Conservation (phyloP, 164 flowering plant genomes). For the Stephania japonica region DNA sequence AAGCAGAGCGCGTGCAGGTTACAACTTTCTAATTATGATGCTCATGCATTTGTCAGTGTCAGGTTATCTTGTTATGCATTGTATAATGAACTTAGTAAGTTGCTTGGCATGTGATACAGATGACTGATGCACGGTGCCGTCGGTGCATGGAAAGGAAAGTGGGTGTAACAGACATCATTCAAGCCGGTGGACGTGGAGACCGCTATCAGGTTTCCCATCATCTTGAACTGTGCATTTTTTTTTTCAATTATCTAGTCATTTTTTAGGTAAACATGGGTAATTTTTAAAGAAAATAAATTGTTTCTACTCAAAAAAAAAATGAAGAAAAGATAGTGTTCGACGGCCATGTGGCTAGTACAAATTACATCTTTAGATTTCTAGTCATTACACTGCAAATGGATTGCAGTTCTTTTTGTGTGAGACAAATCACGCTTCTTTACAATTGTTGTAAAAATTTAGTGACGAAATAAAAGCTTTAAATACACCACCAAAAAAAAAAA, state of each 20-base stretch:
- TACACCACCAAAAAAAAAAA: too few species aligned
- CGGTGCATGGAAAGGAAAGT: slow-evolving; percentile 80
- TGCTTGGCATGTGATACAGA: slow-evolving; percentile 38
- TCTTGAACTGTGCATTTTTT: background rate
- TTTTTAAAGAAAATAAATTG: background rate
- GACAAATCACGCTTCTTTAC: too few species aligned
- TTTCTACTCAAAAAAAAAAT: too few species aligned
- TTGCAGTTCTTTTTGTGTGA: too few species aligned
- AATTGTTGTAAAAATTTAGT: too few species aligned
- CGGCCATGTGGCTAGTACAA: too few species aligned
- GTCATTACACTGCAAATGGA: background rate
- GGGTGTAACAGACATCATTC: slow-evolving; percentile 72
- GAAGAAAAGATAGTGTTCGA: too few species aligned
- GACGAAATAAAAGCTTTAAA: too few species aligned
- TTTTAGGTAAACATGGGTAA: background rate
- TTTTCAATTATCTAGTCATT: background rate
- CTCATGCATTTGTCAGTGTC: background rate
- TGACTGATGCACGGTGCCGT: slow-evolving; percentile 90
- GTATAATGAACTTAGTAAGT: background rate
- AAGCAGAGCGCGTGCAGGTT: slow-evolving; percentile 75
- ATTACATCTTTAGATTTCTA: too few species aligned
- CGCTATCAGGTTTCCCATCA: slow-evolving; percentile 68
- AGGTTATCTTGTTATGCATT: background rate
- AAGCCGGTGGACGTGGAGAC: slow-evolving; percentile 69
- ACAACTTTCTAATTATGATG: background rate